Conservation (phyloP, 2,329 filamentous ascomycete species). For the Aspergillus ochraceoroseus region DNA sequence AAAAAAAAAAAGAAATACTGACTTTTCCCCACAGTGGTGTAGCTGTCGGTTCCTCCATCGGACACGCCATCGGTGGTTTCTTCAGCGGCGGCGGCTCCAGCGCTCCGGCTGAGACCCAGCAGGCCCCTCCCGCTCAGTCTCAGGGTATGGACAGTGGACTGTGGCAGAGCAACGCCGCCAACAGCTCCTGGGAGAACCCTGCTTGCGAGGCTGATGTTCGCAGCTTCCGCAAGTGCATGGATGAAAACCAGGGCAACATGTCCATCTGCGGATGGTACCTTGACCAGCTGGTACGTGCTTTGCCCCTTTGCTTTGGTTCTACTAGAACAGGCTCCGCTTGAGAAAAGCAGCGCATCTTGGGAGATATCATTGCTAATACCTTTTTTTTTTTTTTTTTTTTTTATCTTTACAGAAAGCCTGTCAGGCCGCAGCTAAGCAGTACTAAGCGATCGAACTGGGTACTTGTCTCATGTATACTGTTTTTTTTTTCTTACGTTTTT, state of each 20-base stretch:
- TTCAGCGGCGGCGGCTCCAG: constrained; percentile 69
- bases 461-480: constrained; percentile 3
- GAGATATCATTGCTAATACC: constrained; percentile 9
- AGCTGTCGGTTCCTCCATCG: constrained; percentile 89
- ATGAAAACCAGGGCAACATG: constrained; percentile 90
- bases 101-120: constrained; percentile 52
- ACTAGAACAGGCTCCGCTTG: too few species aligned
- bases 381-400: constrained; percentile 4
- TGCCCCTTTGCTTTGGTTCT: background rate
- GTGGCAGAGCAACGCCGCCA: constrained; percentile 49
- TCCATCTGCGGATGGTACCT: constrained; percentile 97
- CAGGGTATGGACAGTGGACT: constrained; percentile 48
- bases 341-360: too few species aligned
- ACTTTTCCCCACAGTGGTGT: constrained; percentile 65
- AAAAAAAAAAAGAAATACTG: constrained; percentile 7
- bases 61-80: constrained; percentile 85
- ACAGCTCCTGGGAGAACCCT: constrained; percentile 45
- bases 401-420: constrained; percentile 61
- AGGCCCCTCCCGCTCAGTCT: constrained; percentile 48
- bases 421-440: constrained; percentile 69
- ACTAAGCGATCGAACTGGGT: constrained; percentile 42
- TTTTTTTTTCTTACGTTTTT: constrained; percentile 7
- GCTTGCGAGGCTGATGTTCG: constrained; percentile 76
- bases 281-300: constrained; percentile 67
- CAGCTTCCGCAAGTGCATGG: constrained; percentile 92